Base-by-base conservation (phyloP, 345 rosid species). In the Cochlearia excelsa region DNA sequence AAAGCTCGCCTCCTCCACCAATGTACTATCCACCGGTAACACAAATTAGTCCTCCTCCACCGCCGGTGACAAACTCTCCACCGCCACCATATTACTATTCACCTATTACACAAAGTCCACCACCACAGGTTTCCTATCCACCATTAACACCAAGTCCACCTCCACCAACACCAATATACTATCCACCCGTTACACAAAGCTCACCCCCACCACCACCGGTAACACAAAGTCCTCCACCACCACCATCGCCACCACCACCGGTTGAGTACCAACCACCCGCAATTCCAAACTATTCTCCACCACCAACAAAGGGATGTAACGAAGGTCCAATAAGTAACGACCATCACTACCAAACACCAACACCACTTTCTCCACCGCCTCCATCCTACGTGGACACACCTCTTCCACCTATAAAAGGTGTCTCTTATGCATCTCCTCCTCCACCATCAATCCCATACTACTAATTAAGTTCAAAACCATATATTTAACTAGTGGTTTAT, bases 371-470 rank as follows among this genome's bases (percentile, higher is more conserved):
- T 23, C 68, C 63, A 4, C 64, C 58, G 26, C 68, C 74, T 49
- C 63, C 63, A 4, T 7, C 46, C 1, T 70, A 64, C 65, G 65
- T 51, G 0, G 68, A 53, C 51, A 63, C 64, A 9, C 75, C 75
- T 30, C 75, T 71, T 38, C 71, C 75, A 1, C 75, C 75, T 0
- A 71, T 65, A 46, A 65, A 10, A 9, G 71, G 71, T 49, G 66
- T 71, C 51, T 65, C 75, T n/a, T 71, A 71, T 23, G 66, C 61
- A 0, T 65, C 75, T 38, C 75, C 71, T 45, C 71, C 66, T 65
- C 75, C 71, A 35, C 75, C 75, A 38, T 64, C 66, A 57, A 58
- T 65, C 61, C 75, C 75, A 57, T 71, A 71, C 60, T 65, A 71
- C 56, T 16, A 16, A 16, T 16, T 69, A 61, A 61, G 51, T 45